Base-by-base conservation (phyloP, 805 yeast species). In the Sugiyamaella floridensis region DNA sequence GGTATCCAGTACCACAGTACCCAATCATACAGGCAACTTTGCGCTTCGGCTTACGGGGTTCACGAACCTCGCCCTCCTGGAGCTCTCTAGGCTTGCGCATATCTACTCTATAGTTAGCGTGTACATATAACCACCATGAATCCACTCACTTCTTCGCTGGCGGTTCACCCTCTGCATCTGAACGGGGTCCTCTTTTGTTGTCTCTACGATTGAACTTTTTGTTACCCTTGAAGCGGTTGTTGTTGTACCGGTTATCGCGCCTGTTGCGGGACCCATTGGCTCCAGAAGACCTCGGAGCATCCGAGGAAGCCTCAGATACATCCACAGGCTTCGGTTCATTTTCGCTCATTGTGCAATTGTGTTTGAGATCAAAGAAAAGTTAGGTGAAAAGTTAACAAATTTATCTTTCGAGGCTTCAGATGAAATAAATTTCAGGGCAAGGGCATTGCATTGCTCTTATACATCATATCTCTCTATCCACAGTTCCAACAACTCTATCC, bases 1-100 rank as follows among this genome's bases (percentile, higher is more conserved):
- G 93, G 70, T 90, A 90, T 0, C 97, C 97, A 0, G 96, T 83
- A 43, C 98, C 98, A 67, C 97, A 90, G 71, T 90, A 90, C 4
- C 98, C 97, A 58, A 90, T 76, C 81, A 88, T 76, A 62, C 86
- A 81, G 0, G 96, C 97, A 19, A 89, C 96, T 65, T 90, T 90
- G 62, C 81, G 79, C 76, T 90, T 90, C 19, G 63, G 88, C 77
- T 64, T 57, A 19, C 76, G 51, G 46, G 60, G 55, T 44, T 62
- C 66, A n/a, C 55, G 34, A 10, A 47, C 58, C 46, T 58, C 63
- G 5, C 59, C 64, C 46, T 63, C 67, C 28, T 56, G 48, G 40
- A 54, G 44, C 40, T 58, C 60, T 57, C 63, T 60, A 49, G 67
- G 64, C 46, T 45, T 45, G 40, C 61, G 19, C 4, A 8, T 32